Percentiles rank a stretch among this genome's conserved stretches.
Conservation (phyloP, 345 rosid genomes). For the Linum trigynum region DNA sequence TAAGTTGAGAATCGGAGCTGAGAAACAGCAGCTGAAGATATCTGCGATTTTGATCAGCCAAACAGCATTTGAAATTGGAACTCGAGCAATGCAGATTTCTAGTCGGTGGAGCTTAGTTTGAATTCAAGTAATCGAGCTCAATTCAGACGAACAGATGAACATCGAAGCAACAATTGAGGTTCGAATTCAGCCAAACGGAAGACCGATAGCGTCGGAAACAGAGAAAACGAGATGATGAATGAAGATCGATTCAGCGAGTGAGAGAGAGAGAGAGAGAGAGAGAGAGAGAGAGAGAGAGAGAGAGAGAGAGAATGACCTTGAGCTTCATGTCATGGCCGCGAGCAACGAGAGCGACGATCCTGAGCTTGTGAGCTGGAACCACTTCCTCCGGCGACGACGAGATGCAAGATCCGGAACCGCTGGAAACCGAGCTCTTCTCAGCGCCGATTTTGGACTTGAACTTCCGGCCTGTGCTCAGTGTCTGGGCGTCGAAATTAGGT, state of each 20-base stretch:
- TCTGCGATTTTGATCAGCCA: too few species aligned
- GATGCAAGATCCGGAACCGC: conserved; percentile 23
- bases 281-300: not conserved
- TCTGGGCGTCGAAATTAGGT: conserved; percentile 16
- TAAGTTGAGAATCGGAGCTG: not conserved
- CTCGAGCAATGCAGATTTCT: not conserved
- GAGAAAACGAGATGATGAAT: not conserved
- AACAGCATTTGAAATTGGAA: not conserved
- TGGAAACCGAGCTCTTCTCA: conserved; percentile 32
- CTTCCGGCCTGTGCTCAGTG: not conserved
- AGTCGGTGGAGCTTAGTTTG: not conserved
- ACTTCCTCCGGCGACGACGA: conserved; percentile 33
- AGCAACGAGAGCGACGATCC: conserved; percentile 26
- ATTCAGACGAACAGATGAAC: not conserved
- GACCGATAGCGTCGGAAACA: not conserved
- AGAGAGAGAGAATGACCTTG: conserved; percentile 35
- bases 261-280: not conserved
- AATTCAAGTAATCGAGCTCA: too few species aligned
- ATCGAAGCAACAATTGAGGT: not conserved
- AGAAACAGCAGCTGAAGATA: not conserved
- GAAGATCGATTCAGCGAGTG: not conserved
- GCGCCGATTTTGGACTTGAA: conserved; percentile 20
- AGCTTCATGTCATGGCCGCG: conserved; percentile 36
- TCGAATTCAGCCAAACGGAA: not conserved
- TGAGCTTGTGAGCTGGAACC: conserved; percentile 20